Evolutionary conservation across 495 filamentous ascomycete genomes (phyloP).

Genomic region (Aspergillus bridgeri): DNA sequence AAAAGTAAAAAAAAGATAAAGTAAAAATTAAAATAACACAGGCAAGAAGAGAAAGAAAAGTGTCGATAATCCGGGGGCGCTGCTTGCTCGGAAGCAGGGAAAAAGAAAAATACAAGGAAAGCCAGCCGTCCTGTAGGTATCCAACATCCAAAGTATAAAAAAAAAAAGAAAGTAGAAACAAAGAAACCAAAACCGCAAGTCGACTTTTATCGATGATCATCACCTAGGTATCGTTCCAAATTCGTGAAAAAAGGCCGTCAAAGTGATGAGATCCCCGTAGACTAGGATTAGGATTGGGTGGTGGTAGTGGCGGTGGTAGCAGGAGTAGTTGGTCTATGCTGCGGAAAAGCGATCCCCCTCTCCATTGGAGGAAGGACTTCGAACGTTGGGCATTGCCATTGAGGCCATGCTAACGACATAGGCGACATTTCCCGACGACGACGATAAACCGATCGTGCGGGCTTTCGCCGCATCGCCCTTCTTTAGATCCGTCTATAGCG

Average conservation of each 20-base stretch:
- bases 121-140: background rate
- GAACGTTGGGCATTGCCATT: background rate
- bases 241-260: constrained; percentile 1
- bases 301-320: background rate
- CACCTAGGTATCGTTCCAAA: constrained; percentile 1
- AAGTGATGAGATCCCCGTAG: background rate
- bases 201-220: background rate
- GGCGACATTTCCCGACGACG: constrained; percentile 60
- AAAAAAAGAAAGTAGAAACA: constrained; percentile 1
- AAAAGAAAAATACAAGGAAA: background rate
- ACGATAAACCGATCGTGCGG: constrained; percentile 77
- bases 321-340: background rate
- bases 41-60: constrained; percentile 16
- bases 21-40: constrained; percentile 18
- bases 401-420: constrained; percentile 38
- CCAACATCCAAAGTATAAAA: background rate
- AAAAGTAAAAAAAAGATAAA: constrained; percentile 17
- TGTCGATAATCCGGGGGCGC: background rate
- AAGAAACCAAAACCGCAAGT: background rate
- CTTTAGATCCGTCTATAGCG: constrained; percentile 59
- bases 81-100: background rate
- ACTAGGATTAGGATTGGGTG: background rate
- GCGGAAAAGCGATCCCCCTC: background rate
- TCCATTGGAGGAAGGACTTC: background rate
- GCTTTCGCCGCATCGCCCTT: constrained; percentile 56